Percentiles rank a stretch among this genome's conserved stretches.
Conservation (phyloP, 225 moss, liverwort and hornwort genomes). For the Climacium dendroides region DNA sequence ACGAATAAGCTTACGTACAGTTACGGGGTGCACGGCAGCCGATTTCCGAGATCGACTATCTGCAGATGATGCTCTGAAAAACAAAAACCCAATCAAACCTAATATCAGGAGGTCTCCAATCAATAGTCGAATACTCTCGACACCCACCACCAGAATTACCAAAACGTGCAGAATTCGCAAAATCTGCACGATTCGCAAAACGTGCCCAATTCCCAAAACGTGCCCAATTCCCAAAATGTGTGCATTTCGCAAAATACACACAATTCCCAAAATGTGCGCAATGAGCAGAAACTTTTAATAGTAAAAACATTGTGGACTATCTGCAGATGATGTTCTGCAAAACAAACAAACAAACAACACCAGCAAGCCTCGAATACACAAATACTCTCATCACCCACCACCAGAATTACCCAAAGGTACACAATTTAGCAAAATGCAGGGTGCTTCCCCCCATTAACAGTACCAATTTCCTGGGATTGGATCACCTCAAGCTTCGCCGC, state of each 20-base stretch:
- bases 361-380: background rate
- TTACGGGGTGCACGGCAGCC: background rate
- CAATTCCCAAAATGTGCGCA: background rate
- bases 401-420: background rate
- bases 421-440: background rate
- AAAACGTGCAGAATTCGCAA: background rate
- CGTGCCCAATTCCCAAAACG: background rate
- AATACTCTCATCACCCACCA: background rate
- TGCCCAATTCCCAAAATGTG: background rate
- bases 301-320: background rate
- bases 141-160: background rate
- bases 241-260: background rate
- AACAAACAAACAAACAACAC: background rate
- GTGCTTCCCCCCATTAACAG: background rate
- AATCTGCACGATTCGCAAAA: background rate
- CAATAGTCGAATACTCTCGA: background rate
- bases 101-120: background rate
- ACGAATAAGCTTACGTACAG: background rate
- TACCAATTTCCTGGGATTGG: background rate
- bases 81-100: background rate
- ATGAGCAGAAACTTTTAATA: background rate
- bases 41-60: background rate
- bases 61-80: background rate
- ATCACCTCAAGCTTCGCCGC: background rate
- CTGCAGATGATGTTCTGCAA: background rate